Conservation (phyloP, 768 basidiomycete species). For the Phlebiopsis gigantea region DNA sequence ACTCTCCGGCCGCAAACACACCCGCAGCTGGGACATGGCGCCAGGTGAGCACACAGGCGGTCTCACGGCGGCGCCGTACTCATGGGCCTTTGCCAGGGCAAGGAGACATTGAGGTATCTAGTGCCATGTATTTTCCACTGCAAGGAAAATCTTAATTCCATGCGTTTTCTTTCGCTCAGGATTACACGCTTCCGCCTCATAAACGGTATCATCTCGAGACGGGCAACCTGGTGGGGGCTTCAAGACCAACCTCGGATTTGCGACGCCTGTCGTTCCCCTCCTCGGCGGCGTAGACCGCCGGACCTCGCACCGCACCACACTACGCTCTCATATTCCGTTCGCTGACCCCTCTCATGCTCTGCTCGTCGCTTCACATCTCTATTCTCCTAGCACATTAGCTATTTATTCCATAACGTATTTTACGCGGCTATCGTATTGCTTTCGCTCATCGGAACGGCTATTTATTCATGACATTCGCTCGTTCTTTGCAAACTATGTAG, state of each 20-base stretch:
- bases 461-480: not conserved
- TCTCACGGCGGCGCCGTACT: not conserved
- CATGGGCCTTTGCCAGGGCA: conserved; percentile 11
- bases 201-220: conserved; percentile 22
- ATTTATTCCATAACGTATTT: conserved; percentile 4
- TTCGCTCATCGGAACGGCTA: not conserved
- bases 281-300: not conserved
- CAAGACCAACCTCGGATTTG: conserved; percentile 2
- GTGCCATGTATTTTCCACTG: conserved; percentile 2
- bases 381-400: not conserved
- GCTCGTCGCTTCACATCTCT: not conserved
- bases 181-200: conserved; percentile 20
- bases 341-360: not conserved
- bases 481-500: not conserved
- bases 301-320: not conserved
- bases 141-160: conserved; percentile 1
- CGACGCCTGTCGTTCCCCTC: conserved; percentile 2
- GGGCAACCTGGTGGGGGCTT: conserved; percentile 5
- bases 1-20: conserved; percentile 22
- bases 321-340: not conserved
- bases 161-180: conserved; percentile 15
- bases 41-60: conserved; percentile 16
- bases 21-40: conserved; percentile 22
- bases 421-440: conserved; percentile 3
- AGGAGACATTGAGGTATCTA: conserved; percentile 21